Evolutionary conservation across 129 eudicot species (phyloP).

Genomic region (Smallanthus sonchifolius): DNA sequence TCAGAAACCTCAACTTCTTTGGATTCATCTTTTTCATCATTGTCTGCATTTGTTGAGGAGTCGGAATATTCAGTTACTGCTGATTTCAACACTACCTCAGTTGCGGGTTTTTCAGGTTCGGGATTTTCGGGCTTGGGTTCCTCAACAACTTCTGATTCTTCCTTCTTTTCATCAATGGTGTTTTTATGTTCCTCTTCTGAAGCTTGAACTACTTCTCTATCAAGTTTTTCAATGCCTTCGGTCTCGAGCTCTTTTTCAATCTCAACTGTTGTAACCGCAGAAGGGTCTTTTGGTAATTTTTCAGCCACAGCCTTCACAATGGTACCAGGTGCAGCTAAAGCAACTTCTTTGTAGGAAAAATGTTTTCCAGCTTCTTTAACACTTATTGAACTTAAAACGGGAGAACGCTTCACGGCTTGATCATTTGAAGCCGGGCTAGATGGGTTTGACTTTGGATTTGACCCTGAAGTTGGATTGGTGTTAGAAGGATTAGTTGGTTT

Average conservation of each 20-base stretch:
- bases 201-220: slow-evolving; percentile 27
- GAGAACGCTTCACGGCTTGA: slow-evolving; percentile 45
- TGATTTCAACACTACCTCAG: slow-evolving; percentile 10
- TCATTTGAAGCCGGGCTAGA: slow-evolving; percentile 59
- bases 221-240: slow-evolving; percentile 21
- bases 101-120: neutral
- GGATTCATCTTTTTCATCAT: slow-evolving; percentile 10
- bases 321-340: slow-evolving; percentile 90
- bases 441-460: slow-evolving; percentile 58
- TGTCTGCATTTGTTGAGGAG: slow-evolving; percentile 27
- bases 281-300: slow-evolving; percentile 48
- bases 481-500: slow-evolving; percentile 38
- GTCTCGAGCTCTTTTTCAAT: slow-evolving; percentile 25
- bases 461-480: slow-evolving; percentile 30
- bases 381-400: slow-evolving; percentile 50
- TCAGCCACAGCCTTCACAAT: slow-evolving; percentile 86
- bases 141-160: slow-evolving; percentile 12
- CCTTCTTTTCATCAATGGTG: slow-evolving; percentile 15
- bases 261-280: slow-evolving; percentile 26
- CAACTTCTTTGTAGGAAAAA: slow-evolving; percentile 97
- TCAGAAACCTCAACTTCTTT: slow-evolving; percentile 15
- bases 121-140: slow-evolving; percentile 11
- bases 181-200: slow-evolving; percentile 29
- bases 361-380: slow-evolving; percentile 78
- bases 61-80: slow-evolving; percentile 25